Base-by-base conservation (phyloP, 768 basidiomycete species). In the Leccinum fibrillosum region DNA sequence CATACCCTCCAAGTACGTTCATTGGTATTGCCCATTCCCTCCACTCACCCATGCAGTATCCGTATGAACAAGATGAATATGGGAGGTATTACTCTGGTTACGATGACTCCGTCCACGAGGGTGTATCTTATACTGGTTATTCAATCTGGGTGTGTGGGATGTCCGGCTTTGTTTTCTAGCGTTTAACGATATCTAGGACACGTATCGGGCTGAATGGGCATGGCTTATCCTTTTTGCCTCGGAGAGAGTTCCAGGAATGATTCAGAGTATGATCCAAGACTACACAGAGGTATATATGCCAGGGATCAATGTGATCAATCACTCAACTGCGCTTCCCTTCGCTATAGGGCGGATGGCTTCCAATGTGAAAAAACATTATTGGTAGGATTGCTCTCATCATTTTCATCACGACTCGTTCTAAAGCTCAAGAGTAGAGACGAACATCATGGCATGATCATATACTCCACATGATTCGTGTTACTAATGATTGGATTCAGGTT, bases 361-460 rank as follows among this genome's bases (percentile, higher is more conserved):
- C 91, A 0, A 92, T 92, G 90, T 93, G 91, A 90, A 92, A 92
- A 74, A 92, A 92, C 60, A 80, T 92, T 13, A 82, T 88, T 25
- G 85, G 84, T 82, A 49, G 60, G 76, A 62, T 28, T 25, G 1
- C 19, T 47, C 12, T 28, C 12, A 49, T 28, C 19, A 3, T n/a
- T 15, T 21, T 47, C 21, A 44, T 2, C 8, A 13, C 2, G 4
- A 26, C 37, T 26, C 17, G 25, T 51, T 37, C 34, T 57, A 15
- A 61, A 19, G 0, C 9, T 10, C 12, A 12, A 25, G 8, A 25
- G 26, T 50, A 76, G 88, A 93, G 66, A 92, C 90, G 1, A 93
- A 90, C 63, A 91, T 92, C 63, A 93, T 93, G 90, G 85, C 84
- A 55, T 5, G 26, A 34, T 25, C 8, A 5, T 28, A 3, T 4